These are phyloP conservation scores for Diophrys sp. DNA, from an alignment of 73 alveolate species.

Conservation along the genomic window DNA sequence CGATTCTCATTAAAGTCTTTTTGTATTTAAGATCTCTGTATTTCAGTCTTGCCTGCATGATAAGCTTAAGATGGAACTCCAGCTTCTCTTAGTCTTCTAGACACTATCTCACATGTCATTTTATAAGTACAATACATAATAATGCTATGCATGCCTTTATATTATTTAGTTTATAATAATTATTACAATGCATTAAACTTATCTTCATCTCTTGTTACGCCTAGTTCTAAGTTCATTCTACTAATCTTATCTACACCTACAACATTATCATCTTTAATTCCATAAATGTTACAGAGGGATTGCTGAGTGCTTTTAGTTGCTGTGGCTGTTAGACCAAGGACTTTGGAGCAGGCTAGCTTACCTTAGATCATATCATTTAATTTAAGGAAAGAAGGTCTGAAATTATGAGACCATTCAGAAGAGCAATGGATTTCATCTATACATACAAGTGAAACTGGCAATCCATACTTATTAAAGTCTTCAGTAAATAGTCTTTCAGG, in stretches of 20 bases:
- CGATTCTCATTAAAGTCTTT: conserved; percentile 55
- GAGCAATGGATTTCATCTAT: conserved; percentile 95
- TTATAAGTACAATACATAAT: conserved; percentile 77
- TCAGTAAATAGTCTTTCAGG: conserved; percentile 92
- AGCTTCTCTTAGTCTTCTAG: conserved; percentile 74
- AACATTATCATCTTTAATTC: conserved; percentile 44
- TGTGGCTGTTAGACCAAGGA: conserved; percentile 73
- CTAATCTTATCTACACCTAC: conserved; percentile 52
- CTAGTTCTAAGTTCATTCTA: conserved; percentile 62
- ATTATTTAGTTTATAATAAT: conserved; percentile 51
- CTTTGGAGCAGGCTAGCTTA: conserved; percentile 43
- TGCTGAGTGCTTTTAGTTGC: conserved; percentile 54
- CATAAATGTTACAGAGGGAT: conserved; percentile 46
- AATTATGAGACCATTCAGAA: conserved; percentile 85
- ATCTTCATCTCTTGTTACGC: conserved; percentile 77
- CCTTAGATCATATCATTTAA: conserved; percentile 67
- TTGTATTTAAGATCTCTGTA: conserved; percentile 70
- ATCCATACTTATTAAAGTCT: conserved; percentile 68
- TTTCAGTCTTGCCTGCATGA: conserved; percentile 84
- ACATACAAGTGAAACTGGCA: conserved; percentile 81
- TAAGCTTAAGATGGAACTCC: conserved; percentile 73
- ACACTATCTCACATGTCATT: conserved; percentile 68
- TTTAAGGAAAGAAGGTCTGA: conserved; percentile 86
- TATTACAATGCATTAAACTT: conserved; percentile 55
- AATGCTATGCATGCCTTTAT: conserved; percentile 55